Percentiles rank a stretch among this genome's conserved stretches.
These are phyloP conservation scores for Penicillium sclerotigenum DNA, from an alignment of 2,329 filamentous ascomycete species.

Conservation along the genomic window DNA sequence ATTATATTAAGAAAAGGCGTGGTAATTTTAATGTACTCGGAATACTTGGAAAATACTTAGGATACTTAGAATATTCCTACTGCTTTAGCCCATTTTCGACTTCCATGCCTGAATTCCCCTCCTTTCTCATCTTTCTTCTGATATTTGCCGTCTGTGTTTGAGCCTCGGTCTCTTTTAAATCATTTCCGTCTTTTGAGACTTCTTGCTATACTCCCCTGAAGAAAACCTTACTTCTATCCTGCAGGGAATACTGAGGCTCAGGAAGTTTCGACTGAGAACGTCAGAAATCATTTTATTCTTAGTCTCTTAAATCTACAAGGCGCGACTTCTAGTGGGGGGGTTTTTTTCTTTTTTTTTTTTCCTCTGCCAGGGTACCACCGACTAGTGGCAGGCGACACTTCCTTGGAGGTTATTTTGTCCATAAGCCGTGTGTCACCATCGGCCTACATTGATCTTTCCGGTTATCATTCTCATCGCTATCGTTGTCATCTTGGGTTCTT, in stretches of 20 bases:
- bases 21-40: slow-evolving; percentile 10
- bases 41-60: slow-evolving; percentile 10
- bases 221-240: neutral
- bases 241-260: neutral
- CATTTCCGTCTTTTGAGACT: neutral
- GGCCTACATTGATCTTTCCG: slow-evolving; percentile 13
- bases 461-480: slow-evolving; percentile 3
- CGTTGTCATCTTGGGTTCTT: neutral
- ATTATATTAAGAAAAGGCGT: neutral
- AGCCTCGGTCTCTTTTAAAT: neutral
- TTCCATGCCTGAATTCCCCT: slow-evolving; percentile 8
- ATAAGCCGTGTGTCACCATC: slow-evolving; percentile 19
- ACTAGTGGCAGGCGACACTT: slow-evolving; percentile 23
- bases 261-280: slow-evolving; percentile 2
- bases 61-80: neutral
- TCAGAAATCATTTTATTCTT: slow-evolving; percentile 7
- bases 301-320: slow-evolving; percentile 24
- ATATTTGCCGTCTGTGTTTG: neutral
- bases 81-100: slow-evolving; percentile 18
- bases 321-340: slow-evolving; percentile 24
- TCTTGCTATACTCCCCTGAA: neutral
- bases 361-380: slow-evolving; percentile 18
- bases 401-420: slow-evolving; percentile 21
- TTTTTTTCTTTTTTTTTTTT: neutral
- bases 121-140: slow-evolving; percentile 26